phyloP scores from a whole-genome alignment of 805 yeast genomes.

The Candida awuae region DNA sequence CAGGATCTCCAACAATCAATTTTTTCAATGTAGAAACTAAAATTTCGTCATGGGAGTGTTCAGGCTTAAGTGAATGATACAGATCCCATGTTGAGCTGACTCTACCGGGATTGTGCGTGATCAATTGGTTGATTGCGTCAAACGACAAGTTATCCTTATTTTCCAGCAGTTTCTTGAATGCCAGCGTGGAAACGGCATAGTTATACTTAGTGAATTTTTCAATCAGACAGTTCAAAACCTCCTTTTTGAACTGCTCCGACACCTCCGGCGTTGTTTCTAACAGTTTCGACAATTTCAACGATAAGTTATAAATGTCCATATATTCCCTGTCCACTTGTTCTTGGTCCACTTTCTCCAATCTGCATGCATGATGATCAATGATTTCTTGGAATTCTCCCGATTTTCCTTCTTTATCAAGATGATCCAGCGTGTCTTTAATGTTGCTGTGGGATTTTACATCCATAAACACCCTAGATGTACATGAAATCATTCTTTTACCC shows the following conservation, averaged over 20 bases:
- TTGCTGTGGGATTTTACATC: no score
- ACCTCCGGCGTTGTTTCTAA: conserved; percentile 11
- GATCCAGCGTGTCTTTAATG: conserved; percentile 6
- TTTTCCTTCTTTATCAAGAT: background rate
- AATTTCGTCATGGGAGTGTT: conserved; percentile 8
- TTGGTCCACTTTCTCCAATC: background rate
- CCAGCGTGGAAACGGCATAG: conserved; percentile 21
- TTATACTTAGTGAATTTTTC: conserved; percentile 21
- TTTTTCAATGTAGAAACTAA: conserved; percentile 16
- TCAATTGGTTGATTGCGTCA: conserved; percentile 19
- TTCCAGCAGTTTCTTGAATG: conserved; percentile 8
- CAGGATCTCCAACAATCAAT: conserved; percentile 18
- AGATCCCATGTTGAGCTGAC: conserved; percentile 29
- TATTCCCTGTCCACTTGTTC: conserved; percentile 8
- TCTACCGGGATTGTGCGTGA: conserved; percentile 32
- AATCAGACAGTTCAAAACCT: conserved; percentile 20
- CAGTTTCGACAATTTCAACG: conserved; percentile 8
- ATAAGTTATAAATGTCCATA: conserved; percentile 10
- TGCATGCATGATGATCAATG: conserved; percentile 11
- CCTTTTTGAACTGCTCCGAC: conserved; percentile 10
- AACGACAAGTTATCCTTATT: conserved; percentile 8
- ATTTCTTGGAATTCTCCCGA: conserved; percentile 7
- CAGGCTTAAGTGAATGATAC: conserved; percentile 14
- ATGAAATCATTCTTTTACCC: no score
- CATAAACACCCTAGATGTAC: no score